Percentiles rank a stretch among this genome's conserved stretches.
Conservation (phyloP, 768 basidiomycete genomes). For the Termitomyces sp. region DNA sequence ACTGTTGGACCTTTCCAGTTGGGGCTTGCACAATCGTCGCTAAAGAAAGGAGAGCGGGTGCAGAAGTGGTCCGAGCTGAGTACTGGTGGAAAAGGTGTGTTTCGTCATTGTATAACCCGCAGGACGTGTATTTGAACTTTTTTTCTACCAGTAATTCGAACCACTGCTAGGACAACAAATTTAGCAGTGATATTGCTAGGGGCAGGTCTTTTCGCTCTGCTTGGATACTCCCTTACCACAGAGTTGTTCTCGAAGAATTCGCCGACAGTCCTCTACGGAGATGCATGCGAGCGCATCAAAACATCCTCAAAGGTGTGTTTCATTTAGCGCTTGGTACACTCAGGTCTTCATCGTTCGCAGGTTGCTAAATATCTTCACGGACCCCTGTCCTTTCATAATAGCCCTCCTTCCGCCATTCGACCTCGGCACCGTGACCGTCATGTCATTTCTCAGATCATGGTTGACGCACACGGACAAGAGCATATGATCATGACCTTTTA, state of each 20-base stretch:
- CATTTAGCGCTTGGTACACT: not conserved
- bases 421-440: constrained; percentile 83
- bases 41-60: constrained; percentile 48
- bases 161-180: constrained; percentile 47
- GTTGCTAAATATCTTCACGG: constrained; percentile 65
- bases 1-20: constrained; percentile 77
- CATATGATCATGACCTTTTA: constrained; percentile 86
- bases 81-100: constrained; percentile 70
- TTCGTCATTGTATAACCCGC: not conserved
- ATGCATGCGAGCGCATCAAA: constrained; percentile 52
- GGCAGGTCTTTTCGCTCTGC: constrained; percentile 73
- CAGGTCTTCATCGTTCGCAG: constrained; percentile 31
- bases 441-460: constrained; percentile 72
- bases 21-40: constrained; percentile 56
- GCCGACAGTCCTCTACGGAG: constrained; percentile 74
- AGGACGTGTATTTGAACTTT: not conserved
- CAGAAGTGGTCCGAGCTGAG: constrained; percentile 82
- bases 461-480: constrained; percentile 72
- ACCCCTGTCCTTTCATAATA: constrained; percentile 75
- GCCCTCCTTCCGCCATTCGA: constrained; percentile 68
- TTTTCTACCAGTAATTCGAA: constrained; percentile 36
- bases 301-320: constrained; percentile 39
- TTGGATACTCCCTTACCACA: constrained; percentile 75
- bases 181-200: constrained; percentile 63
- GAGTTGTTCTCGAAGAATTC: constrained; percentile 89